phyloP scores from a whole-genome alignment of 2,329 filamentous ascomycete species.

The Calonectria pauciramosa region DNA sequence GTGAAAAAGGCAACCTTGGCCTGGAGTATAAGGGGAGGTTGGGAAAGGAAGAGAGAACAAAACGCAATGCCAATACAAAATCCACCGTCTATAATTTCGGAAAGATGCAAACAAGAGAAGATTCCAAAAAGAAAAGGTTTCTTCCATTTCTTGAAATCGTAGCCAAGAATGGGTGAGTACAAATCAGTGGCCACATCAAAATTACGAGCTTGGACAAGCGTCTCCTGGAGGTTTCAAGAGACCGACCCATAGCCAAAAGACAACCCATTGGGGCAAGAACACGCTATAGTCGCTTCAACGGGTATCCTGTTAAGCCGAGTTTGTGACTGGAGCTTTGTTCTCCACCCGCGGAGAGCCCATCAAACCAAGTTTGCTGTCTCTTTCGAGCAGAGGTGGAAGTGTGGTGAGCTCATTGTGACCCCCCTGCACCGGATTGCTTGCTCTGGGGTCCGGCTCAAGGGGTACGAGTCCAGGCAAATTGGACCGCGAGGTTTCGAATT shows the following conservation, averaged over 20 bases:
- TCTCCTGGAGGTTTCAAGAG: not conserved
- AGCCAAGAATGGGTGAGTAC: not conserved
- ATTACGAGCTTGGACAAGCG: not conserved
- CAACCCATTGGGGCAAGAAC: not conserved
- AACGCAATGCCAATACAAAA: not conserved
- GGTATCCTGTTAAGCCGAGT: slow-evolving; percentile 3
- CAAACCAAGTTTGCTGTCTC: not conserved
- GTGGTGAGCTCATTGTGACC: slow-evolving; percentile 1
- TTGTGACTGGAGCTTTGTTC: slow-evolving; percentile 13
- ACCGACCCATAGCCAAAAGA: not conserved
- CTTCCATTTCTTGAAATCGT: slow-evolving; percentile 2
- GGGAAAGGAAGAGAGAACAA: not conserved
- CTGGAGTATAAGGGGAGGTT: not conserved
- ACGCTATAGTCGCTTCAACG: not conserved
- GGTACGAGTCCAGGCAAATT: slow-evolving; percentile 15
- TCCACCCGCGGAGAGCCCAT: slow-evolving; percentile 9
- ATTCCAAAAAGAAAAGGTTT: not conserved
- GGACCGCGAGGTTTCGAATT: not conserved
- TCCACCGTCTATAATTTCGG: slow-evolving; percentile 15
- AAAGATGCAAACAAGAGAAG: slow-evolving; percentile 6
- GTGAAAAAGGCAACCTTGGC: not conserved
- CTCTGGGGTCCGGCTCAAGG: slow-evolving; percentile 21
- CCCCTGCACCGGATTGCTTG: not conserved
- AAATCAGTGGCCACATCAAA: not conserved
- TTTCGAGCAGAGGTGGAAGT: slow-evolving; percentile 21